Evolutionary conservation across 192 early-diverging fungal species (phyloP), one percentile per base, ranked within the genome.

Genomic region (Coemansia sp.): DNA sequence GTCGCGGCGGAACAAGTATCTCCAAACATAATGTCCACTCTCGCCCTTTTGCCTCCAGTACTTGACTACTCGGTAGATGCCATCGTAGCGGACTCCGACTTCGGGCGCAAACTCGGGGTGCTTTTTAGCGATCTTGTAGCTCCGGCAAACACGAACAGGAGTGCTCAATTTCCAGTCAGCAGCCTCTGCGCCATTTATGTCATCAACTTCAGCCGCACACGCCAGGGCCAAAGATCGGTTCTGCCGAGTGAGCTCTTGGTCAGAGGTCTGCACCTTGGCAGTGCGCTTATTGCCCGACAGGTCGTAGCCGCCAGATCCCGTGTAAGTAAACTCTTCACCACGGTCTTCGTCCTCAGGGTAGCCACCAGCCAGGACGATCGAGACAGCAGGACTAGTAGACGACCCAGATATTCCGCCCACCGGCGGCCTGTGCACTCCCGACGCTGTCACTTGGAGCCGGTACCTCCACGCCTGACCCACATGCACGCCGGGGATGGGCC

Each of bases 281-380:
- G 74, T 62, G 12, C 89, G 74, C 67, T 83, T 84, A 61, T 92
- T 90, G 1, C 82, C 84, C 11, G 68, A 70, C 24, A 87, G 69
- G 61, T 87, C 80, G 18, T 87, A 78, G 0, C 89, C 90, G 29
- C 89, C 90, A 18, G 81, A 85, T 0, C 91, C 90, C 0, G 90
- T 90, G 64, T 90, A 92, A 1, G 77, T 78, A 62, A 93, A 93
- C 52, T 84, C 78, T 0, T 84, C 82, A 0, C 91, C 90, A 27
- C 84, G 63, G 43, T 93, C 91, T 3, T 70, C 74, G 59, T 92
- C 90, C 35, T 89, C 87, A 0, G 82, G 80, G 61, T 90, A 91
- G 10, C 89, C 90, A 16, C 81, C 85, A 0, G 86, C 80, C 7
- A 93, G 70, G 9, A 88, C 86, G 50, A 91, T 71, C 3, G 89